Conservation (phyloP, 306 rosid genomes). For the Crataegus laevigata region DNA sequence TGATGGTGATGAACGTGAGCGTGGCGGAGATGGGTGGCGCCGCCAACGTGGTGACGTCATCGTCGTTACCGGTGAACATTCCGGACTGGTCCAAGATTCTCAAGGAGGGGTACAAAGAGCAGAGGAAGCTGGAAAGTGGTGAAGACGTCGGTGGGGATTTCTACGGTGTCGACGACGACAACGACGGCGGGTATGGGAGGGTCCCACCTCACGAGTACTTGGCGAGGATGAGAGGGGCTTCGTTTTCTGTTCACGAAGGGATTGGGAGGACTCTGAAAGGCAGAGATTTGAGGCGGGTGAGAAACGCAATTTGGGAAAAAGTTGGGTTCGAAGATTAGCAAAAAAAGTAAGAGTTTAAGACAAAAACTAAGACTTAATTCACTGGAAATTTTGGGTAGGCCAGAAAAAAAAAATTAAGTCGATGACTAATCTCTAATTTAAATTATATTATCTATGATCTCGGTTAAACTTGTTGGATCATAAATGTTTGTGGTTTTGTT, state of each 20-base stretch:
- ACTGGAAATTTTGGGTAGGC: conserved; percentile 16
- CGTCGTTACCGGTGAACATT: conserved; percentile 66
- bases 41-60: not conserved
- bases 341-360: not conserved
- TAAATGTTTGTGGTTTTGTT: not conserved
- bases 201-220: conserved; percentile 82
- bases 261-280: conserved; percentile 89
- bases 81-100: conserved; percentile 87
- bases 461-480: not conserved
- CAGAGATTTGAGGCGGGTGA: conserved; percentile 67
- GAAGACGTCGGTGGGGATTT: not conserved
- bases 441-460: not conserved
- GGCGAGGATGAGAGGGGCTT: conserved; percentile 74
- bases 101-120: conserved; percentile 46
- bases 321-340: conserved; percentile 63
- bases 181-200: conserved; percentile 5
- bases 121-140: conserved; percentile 17
- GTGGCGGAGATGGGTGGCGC: not conserved
- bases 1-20: not conserved
- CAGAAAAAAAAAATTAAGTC: not conserved
- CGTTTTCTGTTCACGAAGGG: conserved; percentile 89
- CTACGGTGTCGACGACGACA: not conserved
- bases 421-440: not conserved
- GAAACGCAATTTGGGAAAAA: conserved; percentile 88
- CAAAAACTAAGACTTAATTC: not conserved